Evolutionary conservation across 345 rosid species (phyloP).

Genomic region (Clausena lansium): DNA sequence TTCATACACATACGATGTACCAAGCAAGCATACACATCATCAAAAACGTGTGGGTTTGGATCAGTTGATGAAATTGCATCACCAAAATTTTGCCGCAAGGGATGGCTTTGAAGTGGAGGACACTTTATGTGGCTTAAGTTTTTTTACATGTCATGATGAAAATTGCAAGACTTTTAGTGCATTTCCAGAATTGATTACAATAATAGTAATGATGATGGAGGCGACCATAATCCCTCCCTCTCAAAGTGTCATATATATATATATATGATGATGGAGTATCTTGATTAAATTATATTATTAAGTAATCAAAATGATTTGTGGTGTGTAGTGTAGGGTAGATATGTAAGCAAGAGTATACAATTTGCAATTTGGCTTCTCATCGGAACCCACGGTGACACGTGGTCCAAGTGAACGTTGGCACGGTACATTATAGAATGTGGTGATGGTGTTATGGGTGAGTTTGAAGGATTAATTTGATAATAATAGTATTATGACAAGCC

Average conservation of each 20-base stretch:
- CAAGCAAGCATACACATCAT: neutral
- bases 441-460: neutral
- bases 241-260: neutral
- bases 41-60: neutral
- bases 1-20: neutral
- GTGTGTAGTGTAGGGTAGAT: too few species aligned
- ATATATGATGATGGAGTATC: neutral
- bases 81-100: conserved; percentile 8
- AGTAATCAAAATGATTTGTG: neutral
- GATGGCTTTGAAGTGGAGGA: neutral
- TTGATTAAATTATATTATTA: neutral
- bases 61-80: neutral
- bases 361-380: neutral
- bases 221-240: neutral
- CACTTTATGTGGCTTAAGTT: neutral
- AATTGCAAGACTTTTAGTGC: neutral
- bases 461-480: neutral
- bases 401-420: neutral
- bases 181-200: neutral
- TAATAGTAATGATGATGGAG: neutral
- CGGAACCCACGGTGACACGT: neutral
- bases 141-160: neutral
- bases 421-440: neutral
- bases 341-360: neutral
- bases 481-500: neutral